phyloP scores from a whole-genome alignment of 1,284 basidiomycete genomes.

The Prillingera fragicola region DNA sequence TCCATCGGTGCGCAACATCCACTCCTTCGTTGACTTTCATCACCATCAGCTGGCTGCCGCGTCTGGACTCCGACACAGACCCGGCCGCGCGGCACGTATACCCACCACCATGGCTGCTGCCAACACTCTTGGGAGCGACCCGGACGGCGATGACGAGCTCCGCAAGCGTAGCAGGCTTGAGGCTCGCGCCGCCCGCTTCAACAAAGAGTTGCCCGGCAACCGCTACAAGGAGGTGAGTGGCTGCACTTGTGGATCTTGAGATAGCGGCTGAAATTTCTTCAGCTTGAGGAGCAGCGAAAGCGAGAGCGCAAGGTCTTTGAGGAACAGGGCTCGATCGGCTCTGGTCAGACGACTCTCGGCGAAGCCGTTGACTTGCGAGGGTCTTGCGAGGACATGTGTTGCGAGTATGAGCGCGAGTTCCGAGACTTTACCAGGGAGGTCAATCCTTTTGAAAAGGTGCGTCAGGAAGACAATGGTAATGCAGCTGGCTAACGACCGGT shows the following conservation, averaged over 20 bases:
- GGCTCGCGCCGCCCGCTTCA: conserved; percentile 43
- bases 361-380: conserved; percentile 86
- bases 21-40: not conserved
- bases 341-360: conserved; percentile 72
- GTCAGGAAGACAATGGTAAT: not conserved
- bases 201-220: conserved; percentile 42
- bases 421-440: conserved; percentile 86
- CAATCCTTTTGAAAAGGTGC: conserved; percentile 69
- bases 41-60: conserved; percentile 3
- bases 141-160: conserved; percentile 34
- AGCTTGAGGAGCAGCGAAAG: conserved; percentile 58
- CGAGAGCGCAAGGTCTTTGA: conserved; percentile 72
- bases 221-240: conserved; percentile 43
- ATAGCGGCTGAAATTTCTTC: not conserved
- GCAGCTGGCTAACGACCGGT: conserved; percentile 5
- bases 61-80: conserved; percentile 9
- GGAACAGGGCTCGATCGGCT: conserved; percentile 76
- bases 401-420: conserved; percentile 84
- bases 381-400: conserved; percentile 90
- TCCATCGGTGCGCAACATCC: not conserved
- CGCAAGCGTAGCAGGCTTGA: conserved; percentile 27
- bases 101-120: not conserved
- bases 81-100: not conserved
- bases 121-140: conserved; percentile 13
- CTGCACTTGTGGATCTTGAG: not conserved